Evolutionary conservation across 1,284 basidiomycete species (phyloP), one percentile per base, ranked within the genome.

Genomic region (Vanrija pseudolonga): DNA sequence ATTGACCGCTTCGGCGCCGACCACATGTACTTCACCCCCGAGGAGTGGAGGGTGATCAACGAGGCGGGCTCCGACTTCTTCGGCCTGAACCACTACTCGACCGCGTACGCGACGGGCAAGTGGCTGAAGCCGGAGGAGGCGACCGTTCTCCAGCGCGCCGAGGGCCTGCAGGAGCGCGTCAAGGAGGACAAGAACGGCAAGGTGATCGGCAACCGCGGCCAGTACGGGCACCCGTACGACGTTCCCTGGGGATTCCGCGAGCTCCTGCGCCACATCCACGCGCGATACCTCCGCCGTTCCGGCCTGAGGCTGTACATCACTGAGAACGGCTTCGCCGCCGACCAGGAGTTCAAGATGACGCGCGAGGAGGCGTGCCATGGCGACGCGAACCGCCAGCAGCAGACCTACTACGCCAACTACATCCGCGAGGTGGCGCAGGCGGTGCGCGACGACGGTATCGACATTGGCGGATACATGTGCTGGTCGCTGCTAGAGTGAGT

Each of bases 401-500:
- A 67, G 47, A 42, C 55, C 3, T 70, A 65, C 44, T 68, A 48
- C 32, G 55, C 56, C 5, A 57, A 59, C 2, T 70, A 70, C 50
- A 28, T 70, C 32, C 48, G 53, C 17, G 60, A 61, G 37, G 32
- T 68, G 38, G 41, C 60, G 3, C 53, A 62, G 37, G 65, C 64
- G 1, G 55, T 62, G 3, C 37, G 52, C 12, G 55, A 66, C 18
- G 66, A 68, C n/a, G 62, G 62, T 3, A 61, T 68, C 23, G 47
- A 51, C 11, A 46, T 68, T 11, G 48, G 49, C 1, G 67, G 65
- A 1, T 67, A 63, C 54, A 63, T 70, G 61, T 65, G 55, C 20
- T 70, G 68, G 68, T 64, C 62, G 15, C 48, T 70, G 28, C 39
- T 67, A 22, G 66, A 70, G 67, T 69, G 49, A 61, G 65, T 62